Evolutionary conservation across 345 rosid species (phyloP), one percentile per base, ranked within the genome.

Genomic region (Atalantia buxifolia): DNA sequence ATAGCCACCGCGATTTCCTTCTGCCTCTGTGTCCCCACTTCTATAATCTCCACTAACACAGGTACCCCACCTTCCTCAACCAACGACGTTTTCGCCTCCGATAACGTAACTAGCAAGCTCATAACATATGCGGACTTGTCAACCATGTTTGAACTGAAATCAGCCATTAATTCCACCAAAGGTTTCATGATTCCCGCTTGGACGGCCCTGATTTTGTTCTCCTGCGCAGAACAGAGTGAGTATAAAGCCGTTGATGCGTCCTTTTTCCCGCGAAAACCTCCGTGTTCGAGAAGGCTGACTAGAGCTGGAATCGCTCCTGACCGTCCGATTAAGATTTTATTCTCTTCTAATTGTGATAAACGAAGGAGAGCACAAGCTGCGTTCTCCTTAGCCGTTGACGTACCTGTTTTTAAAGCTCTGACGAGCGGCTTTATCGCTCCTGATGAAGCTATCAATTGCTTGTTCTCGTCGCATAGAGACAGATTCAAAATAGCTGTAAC

Each of bases 61-160:
- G 99, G 99, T 25, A 96, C 88, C 25, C 97, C 98, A 0, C 92
- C 98, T 79, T 94, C 99, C 30, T 90, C 94, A 31, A 96, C 99
- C 5, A 92, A 59, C 68, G 97, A 86, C 70, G 90, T 72, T 70
- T 83, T 90, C 4, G 97, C 95, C 76, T 96, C 98, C 75, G 88
- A 82, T 40, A 81, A 84, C 13, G 89, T 78, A 40, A 89, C 88
- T 77, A 96, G 61, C 57, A 88, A 66, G 73, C 85, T 86, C 89
- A 90, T 68, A 19, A 96, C 94, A 75, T 80, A 92, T 1, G 92
- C 98, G n/a, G 98, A 91, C 78, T 96, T 96, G 80, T 96, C 99
- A 45, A 94, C 97, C 99, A 96, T 96, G 89, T 86, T 96, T 18
- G 99, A 94, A 68, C 85, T 93, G 62, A 96, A 90, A 83, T 94